Evolutionary conservation across 2,329 filamentous ascomycete species (phyloP).

Genomic region (Pseudocercospora musae): DNA sequence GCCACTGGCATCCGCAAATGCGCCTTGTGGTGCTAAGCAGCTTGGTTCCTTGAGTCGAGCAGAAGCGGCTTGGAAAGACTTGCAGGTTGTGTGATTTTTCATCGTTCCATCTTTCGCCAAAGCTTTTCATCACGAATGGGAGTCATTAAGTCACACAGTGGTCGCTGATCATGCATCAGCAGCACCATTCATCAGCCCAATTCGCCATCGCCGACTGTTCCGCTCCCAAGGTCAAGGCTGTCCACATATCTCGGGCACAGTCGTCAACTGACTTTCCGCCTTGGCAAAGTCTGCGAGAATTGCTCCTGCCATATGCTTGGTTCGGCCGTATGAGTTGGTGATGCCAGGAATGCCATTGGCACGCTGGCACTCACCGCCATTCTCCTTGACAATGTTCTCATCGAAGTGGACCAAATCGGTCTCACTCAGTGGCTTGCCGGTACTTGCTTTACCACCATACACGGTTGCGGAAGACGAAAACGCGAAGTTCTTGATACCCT

Average conservation of each 20-base stretch:
- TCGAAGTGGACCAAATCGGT: conserved; percentile 28
- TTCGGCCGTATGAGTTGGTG: conserved; percentile 63
- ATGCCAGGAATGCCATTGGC: conserved; percentile 54
- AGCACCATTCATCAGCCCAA: too few species aligned
- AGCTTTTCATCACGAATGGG: not conserved
- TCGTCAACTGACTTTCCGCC: conserved; percentile 43
- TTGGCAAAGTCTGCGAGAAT: conserved; percentile 59
- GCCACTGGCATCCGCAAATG: too few species aligned
- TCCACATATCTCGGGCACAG: conserved; percentile 10
- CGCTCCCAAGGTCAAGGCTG: not conserved
- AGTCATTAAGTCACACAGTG: not conserved
- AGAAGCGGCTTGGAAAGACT: too few species aligned
- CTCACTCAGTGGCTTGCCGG: conserved; percentile 25
- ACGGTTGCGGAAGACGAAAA: conserved; percentile 68
- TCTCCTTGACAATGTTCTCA: conserved; percentile 44
- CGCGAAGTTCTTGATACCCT: conserved; percentile 62
- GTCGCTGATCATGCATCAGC: not conserved
- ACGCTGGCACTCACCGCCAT: conserved; percentile 40
- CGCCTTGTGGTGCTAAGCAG: too few species aligned
- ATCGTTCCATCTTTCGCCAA: not conserved
- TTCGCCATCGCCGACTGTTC: not conserved
- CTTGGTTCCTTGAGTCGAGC: too few species aligned
- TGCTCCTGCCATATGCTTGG: conserved; percentile 66
- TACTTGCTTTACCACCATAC: conserved; percentile 49
- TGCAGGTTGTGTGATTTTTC: too few species aligned